Base-by-base conservation (phyloP, 2,329 filamentous ascomycete species). In the Fusarium sp. region DNA sequence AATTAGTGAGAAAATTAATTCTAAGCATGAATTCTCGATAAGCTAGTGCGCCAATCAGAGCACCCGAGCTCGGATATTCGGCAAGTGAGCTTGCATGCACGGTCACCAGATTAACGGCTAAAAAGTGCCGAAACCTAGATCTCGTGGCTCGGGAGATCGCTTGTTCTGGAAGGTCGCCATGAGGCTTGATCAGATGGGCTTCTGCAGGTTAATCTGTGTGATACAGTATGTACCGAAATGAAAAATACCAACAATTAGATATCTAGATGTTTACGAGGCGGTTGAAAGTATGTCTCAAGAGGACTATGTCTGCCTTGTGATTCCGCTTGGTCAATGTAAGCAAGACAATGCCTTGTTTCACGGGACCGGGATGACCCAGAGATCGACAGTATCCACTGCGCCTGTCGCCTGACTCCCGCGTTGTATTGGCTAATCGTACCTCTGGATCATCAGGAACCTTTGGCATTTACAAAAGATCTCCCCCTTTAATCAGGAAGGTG, bases 21-120 rank as follows among this genome's bases (percentile, higher is more conserved):
- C 52, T 46, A 60, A 41, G 41, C 60, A 59, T 62, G 60, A 46
- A 21, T 60, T 4, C 8, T 62, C 25, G 60, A 60, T 60, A 62
- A 60, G 60, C 18, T 5, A 10, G 3, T 9, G 4, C 3, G 27
- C 60, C 60, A 62, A 62, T 48, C 18, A 62, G 11, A 4, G 27
- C 5, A 4, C 5, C 2, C 1, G 1, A 2, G 7, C 23, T 33
- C 61, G 61, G 61, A 63, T 62, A 10, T 5, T 27, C 61, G 61
- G 61, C 61, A 42, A 38, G 31, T 19, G 9, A 27, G 56, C 21
- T 10, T 25, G n/a, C 27, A 62, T 15, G 54, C 35, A 16, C 31
- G 14, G 35, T 27, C 15, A 61, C 56, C 44, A 51, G 21, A 44
- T 37, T 23, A 15, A 61, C 56, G 61, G 61, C 61, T 63, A 62